These are phyloP conservation scores for Orbilia ellipsospora DNA, from an alignment of 2,329 filamentous ascomycete species.

Conservation along the genomic window DNA sequence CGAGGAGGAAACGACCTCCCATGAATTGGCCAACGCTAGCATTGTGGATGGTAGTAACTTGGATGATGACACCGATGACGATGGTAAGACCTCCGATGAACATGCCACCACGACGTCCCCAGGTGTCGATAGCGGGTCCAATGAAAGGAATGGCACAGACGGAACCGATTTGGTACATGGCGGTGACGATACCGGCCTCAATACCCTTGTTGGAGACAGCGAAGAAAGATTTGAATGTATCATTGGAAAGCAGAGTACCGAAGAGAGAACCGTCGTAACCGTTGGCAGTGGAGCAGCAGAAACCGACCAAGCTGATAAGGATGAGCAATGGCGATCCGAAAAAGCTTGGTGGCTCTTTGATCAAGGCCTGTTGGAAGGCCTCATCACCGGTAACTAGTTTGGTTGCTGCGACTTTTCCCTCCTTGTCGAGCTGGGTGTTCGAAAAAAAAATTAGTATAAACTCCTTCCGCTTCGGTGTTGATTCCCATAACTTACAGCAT, in stretches of 20 bases:
- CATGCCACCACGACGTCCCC: constrained; percentile 67
- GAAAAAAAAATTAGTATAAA: constrained; percentile 12
- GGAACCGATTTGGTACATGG: constrained; percentile 72
- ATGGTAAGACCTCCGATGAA: constrained; percentile 66
- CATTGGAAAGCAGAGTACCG: constrained; percentile 54
- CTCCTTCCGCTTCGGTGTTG: background rate
- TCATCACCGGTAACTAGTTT: constrained; percentile 5
- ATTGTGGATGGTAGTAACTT: constrained; percentile 64
- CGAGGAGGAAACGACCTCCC: constrained; percentile 67
- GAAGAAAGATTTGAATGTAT: constrained; percentile 6
- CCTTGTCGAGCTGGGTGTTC: background rate
- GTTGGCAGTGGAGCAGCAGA: constrained; percentile 66
- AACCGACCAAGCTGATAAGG: constrained; percentile 18
- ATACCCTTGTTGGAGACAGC: constrained; percentile 12
- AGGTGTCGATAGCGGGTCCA: constrained; percentile 67
- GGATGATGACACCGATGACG: constrained; percentile 68
- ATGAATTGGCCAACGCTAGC: constrained; percentile 64
- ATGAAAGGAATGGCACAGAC: constrained; percentile 70
- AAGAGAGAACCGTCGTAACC: constrained; percentile 70
- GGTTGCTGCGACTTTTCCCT: constrained; percentile 18
- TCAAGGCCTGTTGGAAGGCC: constrained; percentile 15
- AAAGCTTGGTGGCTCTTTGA: constrained; percentile 9
- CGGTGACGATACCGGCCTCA: constrained; percentile 64
- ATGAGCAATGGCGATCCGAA: constrained; percentile 14
- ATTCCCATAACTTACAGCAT: constrained; percentile 10